phyloP scores from a whole-genome alignment of 2,329 filamentous ascomycete genomes.

The Arthroderma sp. region DNA sequence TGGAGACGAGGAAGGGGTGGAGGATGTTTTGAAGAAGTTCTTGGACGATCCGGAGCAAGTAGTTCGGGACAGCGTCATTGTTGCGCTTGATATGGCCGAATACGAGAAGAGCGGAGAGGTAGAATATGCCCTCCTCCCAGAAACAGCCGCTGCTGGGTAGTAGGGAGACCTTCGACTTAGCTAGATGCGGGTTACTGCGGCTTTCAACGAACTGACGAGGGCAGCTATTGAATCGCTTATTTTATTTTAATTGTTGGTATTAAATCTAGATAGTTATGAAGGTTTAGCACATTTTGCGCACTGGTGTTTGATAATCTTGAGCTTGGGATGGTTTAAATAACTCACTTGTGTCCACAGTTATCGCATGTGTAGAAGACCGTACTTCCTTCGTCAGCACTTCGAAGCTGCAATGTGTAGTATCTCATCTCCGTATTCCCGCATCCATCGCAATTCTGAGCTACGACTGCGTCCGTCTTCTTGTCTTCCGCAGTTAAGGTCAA shows the following conservation, averaged over 20 bases:
- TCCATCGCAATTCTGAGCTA: conserved; percentile 58
- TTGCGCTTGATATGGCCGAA: conserved; percentile 95
- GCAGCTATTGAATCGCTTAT: background rate
- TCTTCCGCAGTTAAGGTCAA: conserved; percentile 69
- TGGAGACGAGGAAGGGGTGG: conserved; percentile 85
- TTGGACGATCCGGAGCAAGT: conserved; percentile 84
- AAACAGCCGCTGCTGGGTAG: conserved; percentile 24
- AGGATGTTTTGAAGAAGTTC: conserved; percentile 70
- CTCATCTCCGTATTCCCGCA: conserved; percentile 73
- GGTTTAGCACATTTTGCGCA: conserved; percentile 11
- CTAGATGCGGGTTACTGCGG: no score
- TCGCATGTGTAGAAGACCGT: conserved; percentile 70
- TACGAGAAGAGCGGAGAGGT: conserved; percentile 79
- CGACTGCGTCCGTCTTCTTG: conserved; percentile 58
- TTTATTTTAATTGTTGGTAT: conserved; percentile 16
- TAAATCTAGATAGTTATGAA: conserved; percentile 14
- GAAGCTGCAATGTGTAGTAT: conserved; percentile 70
- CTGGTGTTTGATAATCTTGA: conserved; percentile 17
- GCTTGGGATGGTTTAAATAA: conserved; percentile 6
- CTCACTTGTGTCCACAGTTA: conserved; percentile 50
- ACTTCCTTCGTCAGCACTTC: conserved; percentile 79
- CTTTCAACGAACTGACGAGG: background rate
- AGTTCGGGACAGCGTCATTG: conserved; percentile 85
- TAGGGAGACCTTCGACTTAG: background rate
- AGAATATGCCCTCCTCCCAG: conserved; percentile 85